phyloP scores from a whole-genome alignment of 164 flowering plant species.

The Tinospora cordifolia region DNA sequence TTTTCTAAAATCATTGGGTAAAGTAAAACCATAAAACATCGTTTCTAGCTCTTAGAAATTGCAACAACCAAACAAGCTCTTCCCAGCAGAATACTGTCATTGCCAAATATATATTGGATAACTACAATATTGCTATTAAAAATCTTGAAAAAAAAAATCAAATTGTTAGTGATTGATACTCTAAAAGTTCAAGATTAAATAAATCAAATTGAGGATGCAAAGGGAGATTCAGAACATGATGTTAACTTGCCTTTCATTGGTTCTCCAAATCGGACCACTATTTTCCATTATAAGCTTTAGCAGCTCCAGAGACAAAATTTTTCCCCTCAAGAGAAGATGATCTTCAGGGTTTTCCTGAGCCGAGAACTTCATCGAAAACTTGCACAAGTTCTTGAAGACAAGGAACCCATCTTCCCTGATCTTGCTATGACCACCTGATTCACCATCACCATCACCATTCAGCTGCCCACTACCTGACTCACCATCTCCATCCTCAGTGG shows the following conservation, averaged over 20 bases:
- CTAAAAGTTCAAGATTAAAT: background rate
- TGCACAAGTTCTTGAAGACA: constrained; percentile 81
- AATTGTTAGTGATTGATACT: background rate
- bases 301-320: constrained; percentile 76
- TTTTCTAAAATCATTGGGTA: background rate
- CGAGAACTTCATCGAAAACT: constrained; percentile 90
- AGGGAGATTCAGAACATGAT: background rate
- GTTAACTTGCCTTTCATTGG: constrained; percentile 64
- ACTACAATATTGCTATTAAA: too few relatives aligned
- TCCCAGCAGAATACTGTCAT: background rate
- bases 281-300: constrained; percentile 69
- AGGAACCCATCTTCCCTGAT: constrained; percentile 79
- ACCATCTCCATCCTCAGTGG: constrained; percentile 13
- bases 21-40: background rate
- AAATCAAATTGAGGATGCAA: background rate
- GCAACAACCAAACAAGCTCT: background rate
- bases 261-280: constrained; percentile 71
- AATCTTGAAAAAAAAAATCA: too few relatives aligned
- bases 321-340: constrained; percentile 84
- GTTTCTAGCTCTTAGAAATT: background rate
- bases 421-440: constrained; percentile 42
- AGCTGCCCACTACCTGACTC: constrained; percentile 18
- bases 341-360: constrained; percentile 80
- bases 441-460: constrained; percentile 19
- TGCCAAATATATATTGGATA: too few relatives aligned